Percentiles rank a stretch among this genome's conserved stretches.
Evolutionary conservation across 768 basidiomycete species (phyloP).

Genomic region (Podaxis sp.): DNA sequence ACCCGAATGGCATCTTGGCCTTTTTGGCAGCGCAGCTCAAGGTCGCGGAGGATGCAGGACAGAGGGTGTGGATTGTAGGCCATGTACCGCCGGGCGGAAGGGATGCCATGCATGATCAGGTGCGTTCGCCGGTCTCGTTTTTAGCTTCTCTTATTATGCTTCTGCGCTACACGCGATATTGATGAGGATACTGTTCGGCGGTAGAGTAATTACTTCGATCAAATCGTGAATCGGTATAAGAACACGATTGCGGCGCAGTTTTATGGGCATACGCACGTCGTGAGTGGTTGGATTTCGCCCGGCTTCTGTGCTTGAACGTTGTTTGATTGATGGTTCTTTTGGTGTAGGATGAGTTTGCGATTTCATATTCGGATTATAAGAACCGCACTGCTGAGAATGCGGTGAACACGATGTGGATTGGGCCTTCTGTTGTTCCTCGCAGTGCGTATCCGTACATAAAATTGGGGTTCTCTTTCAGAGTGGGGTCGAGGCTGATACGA

Average conservation of each 20-base stretch:
- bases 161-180: too few relatives aligned
- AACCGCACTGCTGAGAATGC: conserved; percentile 43
- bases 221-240: conserved; percentile 58
- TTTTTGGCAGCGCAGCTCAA: conserved; percentile 55
- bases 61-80: conserved; percentile 59
- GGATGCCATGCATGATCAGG: conserved; percentile 53
- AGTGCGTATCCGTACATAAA: conserved; percentile 29
- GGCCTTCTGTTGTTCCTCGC: conserved; percentile 56
- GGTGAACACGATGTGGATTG: conserved; percentile 45
- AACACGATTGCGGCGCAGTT: conserved; percentile 59
- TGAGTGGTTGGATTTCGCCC: conserved; percentile 17
- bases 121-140: conserved; percentile 16
- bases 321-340: background rate
- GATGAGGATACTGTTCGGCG: too few relatives aligned
- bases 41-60: conserved; percentile 54
- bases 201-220: conserved; percentile 62
- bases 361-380: conserved; percentile 55
- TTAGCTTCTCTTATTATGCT: background rate
- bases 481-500: background rate
- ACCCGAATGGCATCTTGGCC: conserved; percentile 58
- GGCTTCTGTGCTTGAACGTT: background rate
- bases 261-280: conserved; percentile 57
- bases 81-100: conserved; percentile 53
- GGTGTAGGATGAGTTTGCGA: conserved; percentile 52
- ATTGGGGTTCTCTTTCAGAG: background rate